Base-by-base conservation (phyloP, 805 yeast species). In the Candida sonorensis region DNA sequence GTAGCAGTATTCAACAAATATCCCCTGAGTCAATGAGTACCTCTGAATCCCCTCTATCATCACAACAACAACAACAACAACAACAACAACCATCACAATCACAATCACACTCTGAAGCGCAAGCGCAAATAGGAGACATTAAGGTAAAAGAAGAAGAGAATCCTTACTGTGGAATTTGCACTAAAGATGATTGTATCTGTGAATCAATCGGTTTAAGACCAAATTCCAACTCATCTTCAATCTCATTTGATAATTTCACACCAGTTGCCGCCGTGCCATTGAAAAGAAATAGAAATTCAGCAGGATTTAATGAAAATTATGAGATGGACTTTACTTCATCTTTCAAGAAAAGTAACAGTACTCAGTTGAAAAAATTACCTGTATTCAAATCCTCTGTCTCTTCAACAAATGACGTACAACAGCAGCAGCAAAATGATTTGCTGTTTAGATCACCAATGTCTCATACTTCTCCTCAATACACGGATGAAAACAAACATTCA, bases 251-350 rank as follows among this genome's bases (percentile, higher is more conserved):
- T 23, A 31, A 41, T 12, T 69, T 78, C 42, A 64, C 66, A 36
- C 85, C 88, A 7, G 63, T 69, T 67, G 69, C 76, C 11, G 83
- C 90, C 0, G 90, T 81, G 1, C 71, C 82, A 1, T 59, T 80
- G 38, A 62, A 64, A 20, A 59, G 66, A 31, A 57, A 55, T 33
- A 48, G 59, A 25, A 41, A 45, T 3, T 15, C 35, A n/a, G n/a
- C n/a, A n/a, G n/a, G n/a, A n/a, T n/a, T n/a, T 19, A 29, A 36
- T 8, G 15, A 14, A 13, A 40, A 33, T 8, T 46, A 52, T 37
- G 82, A 75, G 41, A 57, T 67, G 29, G 86, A 79, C 55, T 75
- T 75, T 55, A 77, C 85, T 5, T 47, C 55, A n/a, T 52, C 61
- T 30, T 61, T 55, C 57, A 39, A n/a, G n/a, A n/a, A n/a, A n/a